Conservation (phyloP, 2,329 filamentous ascomycete species). For the Lithohypha guttulata region DNA sequence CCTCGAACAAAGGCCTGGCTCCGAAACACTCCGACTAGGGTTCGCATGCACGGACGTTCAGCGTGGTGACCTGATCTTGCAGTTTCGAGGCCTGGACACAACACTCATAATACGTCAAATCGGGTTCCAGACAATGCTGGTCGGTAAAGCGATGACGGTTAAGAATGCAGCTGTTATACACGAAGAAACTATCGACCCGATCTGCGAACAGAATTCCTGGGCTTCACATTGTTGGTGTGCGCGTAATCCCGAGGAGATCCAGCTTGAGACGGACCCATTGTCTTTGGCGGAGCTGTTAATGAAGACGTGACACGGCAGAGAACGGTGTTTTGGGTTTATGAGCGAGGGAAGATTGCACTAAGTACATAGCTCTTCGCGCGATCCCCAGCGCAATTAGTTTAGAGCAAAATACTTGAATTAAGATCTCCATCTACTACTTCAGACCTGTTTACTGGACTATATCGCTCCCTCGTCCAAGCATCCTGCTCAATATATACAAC, state of each 20-base stretch:
- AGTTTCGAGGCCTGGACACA: conserved; percentile 15
- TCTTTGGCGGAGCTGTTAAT: conserved; percentile 7
- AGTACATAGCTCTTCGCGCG: too few relatives aligned
- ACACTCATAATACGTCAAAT: conserved; percentile 15
- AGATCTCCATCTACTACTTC: too few relatives aligned
- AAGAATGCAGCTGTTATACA: conserved; percentile 10
- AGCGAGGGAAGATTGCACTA: too few relatives aligned
- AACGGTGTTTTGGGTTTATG: too few relatives aligned
- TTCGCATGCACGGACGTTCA: conserved; percentile 17
- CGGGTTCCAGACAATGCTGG: conserved; percentile 8
- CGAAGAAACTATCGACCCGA: conserved; percentile 12
- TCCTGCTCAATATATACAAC: too few relatives aligned
- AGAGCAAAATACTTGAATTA: too few relatives aligned
- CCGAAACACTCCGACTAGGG: conserved; percentile 14
- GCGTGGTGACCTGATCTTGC: conserved; percentile 15
- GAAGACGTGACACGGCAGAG: conserved; percentile 1
- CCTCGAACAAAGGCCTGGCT: conserved; percentile 13
- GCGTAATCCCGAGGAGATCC: background rate
- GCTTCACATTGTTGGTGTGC: conserved; percentile 5
- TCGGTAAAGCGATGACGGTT: conserved; percentile 16
- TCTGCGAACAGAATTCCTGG: conserved; percentile 6
- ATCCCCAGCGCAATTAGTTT: too few relatives aligned
- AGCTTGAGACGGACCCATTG: conserved; percentile 5
- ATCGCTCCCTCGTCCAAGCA: too few relatives aligned
- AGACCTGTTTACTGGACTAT: too few relatives aligned